These are phyloP conservation scores for Claviceps monticola DNA, from an alignment of 2,329 filamentous ascomycete species.

Conservation along the genomic window DNA sequence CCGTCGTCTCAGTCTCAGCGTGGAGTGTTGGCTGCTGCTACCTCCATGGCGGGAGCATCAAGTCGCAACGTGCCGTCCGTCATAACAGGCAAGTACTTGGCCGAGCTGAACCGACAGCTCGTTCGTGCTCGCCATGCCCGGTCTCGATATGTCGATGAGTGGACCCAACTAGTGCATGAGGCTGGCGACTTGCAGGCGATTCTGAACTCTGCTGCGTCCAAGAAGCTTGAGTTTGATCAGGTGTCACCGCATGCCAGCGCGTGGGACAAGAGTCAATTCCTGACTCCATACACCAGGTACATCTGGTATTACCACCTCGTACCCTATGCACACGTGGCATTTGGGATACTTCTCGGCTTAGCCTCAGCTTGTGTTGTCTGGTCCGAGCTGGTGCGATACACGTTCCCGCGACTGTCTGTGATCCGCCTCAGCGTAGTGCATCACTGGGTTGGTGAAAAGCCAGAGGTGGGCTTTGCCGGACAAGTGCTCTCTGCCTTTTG, in stretches of 20 bases:
- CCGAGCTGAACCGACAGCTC: constrained; percentile 72
- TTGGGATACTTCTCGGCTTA: constrained; percentile 54
- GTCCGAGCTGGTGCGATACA: constrained; percentile 84
- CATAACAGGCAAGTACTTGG: constrained; percentile 85
- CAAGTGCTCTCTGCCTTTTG: constrained; percentile 75
- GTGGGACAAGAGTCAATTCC: constrained; percentile 40
- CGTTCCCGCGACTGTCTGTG: constrained; percentile 61
- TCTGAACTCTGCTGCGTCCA: constrained; percentile 68
- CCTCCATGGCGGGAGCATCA: constrained; percentile 22
- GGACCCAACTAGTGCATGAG: constrained; percentile 63
- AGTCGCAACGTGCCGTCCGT: constrained; percentile 53
- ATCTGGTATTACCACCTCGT: constrained; percentile 60
- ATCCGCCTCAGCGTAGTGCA: constrained; percentile 56
- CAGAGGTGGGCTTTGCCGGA: constrained; percentile 71
- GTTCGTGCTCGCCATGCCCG: constrained; percentile 72
- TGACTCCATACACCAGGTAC: constrained; percentile 75
- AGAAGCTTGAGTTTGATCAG: constrained; percentile 62
- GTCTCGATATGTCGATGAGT: constrained; percentile 71
- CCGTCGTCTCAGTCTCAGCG: constrained; percentile 41
- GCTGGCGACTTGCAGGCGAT: constrained; percentile 68
- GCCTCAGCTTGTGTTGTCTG: constrained; percentile 79
- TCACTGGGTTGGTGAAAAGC: constrained; percentile 55
- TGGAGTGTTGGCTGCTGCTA: constrained; percentile 21
- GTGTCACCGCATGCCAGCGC: constrained; percentile 40
- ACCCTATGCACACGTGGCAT: constrained; percentile 49